Evolutionary conservation across 306 rosid genomes (phyloP).

Genomic region (Luffa acutangula): DNA sequence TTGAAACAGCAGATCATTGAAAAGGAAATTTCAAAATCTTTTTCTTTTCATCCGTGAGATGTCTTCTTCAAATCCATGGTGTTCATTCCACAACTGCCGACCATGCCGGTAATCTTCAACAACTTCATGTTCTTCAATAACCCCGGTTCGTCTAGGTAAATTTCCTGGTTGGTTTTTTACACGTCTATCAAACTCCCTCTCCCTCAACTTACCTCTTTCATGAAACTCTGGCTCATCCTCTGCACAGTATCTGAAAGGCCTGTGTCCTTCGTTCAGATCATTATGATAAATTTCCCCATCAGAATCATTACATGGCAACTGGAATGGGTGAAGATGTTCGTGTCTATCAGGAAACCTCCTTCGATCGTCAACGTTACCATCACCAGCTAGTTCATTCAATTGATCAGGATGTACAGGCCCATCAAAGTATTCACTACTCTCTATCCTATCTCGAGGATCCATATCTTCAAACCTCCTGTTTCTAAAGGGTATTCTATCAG

Average conservation of each 20-base stretch:
- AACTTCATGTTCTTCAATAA: constrained; percentile 55
- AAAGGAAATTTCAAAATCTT: constrained; percentile 33
- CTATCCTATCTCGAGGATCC: constrained; percentile 52
- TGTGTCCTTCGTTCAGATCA: constrained; percentile 46
- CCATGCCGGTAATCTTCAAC: constrained; percentile 45
- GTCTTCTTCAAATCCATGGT: constrained; percentile 52
- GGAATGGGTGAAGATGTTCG: constrained; percentile 40
- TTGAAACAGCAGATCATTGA: neutral
- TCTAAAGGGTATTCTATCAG: constrained; percentile 43
- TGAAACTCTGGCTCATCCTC: constrained; percentile 57
- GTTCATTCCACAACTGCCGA: constrained; percentile 61
- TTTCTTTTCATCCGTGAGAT: constrained; percentile 60
- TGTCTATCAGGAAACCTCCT: constrained; percentile 70
- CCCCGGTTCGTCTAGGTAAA: constrained; percentile 59
- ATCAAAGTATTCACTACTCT: constrained; percentile 50
- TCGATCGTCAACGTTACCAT: constrained; percentile 59
- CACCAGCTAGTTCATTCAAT: constrained; percentile 38
- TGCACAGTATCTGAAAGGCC: constrained; percentile 56
- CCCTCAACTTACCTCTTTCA: constrained; percentile 65
- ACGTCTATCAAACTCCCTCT: constrained; percentile 56
- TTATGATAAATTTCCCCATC: constrained; percentile 53
- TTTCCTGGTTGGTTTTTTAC: constrained; percentile 52
- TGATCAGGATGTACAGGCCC: constrained; percentile 53
- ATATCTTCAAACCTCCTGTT: constrained; percentile 58
- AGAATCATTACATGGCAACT: constrained; percentile 47